These are phyloP conservation scores for Auricularia sp. DNA, from an alignment of 768 basidiomycete genomes.

Conservation along the genomic window DNA sequence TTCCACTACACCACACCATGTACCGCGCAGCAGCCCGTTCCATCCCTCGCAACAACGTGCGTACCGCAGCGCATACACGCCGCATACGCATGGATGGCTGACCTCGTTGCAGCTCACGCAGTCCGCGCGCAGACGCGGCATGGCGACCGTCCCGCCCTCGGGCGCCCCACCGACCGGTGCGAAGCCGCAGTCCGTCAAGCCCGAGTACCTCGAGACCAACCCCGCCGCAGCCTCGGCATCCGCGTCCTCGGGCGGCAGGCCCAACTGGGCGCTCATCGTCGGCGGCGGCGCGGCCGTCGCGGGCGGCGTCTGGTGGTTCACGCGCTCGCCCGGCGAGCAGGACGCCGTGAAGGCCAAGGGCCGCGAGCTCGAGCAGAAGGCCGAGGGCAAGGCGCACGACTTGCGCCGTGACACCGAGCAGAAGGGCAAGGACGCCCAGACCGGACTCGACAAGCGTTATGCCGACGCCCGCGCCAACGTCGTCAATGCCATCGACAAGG, in stretches of 20 bases:
- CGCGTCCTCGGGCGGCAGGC: background rate
- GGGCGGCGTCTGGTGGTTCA: background rate
- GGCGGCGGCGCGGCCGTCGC: background rate
- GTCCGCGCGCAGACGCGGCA: background rate
- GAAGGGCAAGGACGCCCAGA: background rate
- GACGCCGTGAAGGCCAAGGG: background rate
- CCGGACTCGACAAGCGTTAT: background rate
- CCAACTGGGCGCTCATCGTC: background rate
- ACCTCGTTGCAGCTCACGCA: background rate
- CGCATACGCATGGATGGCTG: background rate
- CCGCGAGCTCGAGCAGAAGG: background rate
- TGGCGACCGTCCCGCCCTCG: background rate
- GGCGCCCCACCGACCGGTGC: background rate
- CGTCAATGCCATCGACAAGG: slow-evolving; percentile 1
- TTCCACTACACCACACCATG: background rate
- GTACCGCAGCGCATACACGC: background rate
- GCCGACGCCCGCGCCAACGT: background rate
- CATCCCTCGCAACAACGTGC: background rate
- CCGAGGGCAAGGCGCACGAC: slow-evolving; percentile 2
- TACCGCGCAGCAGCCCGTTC: slow-evolving; percentile 1
- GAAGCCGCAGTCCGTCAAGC: background rate
- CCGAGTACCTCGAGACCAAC: background rate
- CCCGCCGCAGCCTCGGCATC: background rate
- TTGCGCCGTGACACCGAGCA: background rate
- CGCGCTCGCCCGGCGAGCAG: background rate